Evolutionary conservation across 2,329 filamentous ascomycete species (phyloP).

Genomic region (Curvularia eragrostidis): DNA sequence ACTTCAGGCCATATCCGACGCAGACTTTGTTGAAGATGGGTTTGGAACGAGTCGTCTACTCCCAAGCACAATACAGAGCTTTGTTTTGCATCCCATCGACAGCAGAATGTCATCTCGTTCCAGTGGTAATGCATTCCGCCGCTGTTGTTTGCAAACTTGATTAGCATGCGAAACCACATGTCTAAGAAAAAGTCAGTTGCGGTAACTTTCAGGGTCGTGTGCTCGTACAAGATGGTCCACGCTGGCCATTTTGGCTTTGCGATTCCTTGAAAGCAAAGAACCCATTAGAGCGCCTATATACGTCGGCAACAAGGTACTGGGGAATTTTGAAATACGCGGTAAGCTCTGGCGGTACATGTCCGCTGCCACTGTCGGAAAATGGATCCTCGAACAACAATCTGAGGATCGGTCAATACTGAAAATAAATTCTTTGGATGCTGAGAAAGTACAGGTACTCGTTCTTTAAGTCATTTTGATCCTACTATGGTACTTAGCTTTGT

Average conservation of each 20-base stretch:
- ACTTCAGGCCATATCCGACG: slow-evolving; percentile 4
- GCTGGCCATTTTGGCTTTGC: slow-evolving; percentile 6
- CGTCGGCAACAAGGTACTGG: slow-evolving; percentile 12
- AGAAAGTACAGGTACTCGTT: not conserved
- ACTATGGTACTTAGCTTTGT: not conserved
- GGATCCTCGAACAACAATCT: not conserved
- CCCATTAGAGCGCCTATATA: slow-evolving; percentile 26
- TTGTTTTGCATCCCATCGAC: slow-evolving; percentile 9
- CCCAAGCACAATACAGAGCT: slow-evolving; percentile 21
- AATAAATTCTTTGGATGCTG: not conserved
- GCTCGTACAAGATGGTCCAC: slow-evolving; percentile 10
- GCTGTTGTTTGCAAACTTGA: slow-evolving; percentile 11
- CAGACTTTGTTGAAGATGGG: slow-evolving; percentile 9
- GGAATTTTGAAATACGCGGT: slow-evolving; percentile 19
- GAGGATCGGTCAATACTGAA: not conserved
- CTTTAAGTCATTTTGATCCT: not conserved
- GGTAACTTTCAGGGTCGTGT: not conserved
- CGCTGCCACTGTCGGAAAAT: not conserved
- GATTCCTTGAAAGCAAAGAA: slow-evolving; percentile 21
- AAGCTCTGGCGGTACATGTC: slow-evolving; percentile 22
- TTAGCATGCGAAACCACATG: slow-evolving; percentile 23
- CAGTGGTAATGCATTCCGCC: slow-evolving; percentile 17
- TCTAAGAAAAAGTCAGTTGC: slow-evolving; percentile 10
- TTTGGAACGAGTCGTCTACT: slow-evolving; percentile 8
- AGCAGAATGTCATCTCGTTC: slow-evolving; percentile 30